Percentiles rank a stretch among this genome's conserved stretches.
phyloP scores from a whole-genome alignment of 345 rosid species.

The Pistacia integerrima region DNA sequence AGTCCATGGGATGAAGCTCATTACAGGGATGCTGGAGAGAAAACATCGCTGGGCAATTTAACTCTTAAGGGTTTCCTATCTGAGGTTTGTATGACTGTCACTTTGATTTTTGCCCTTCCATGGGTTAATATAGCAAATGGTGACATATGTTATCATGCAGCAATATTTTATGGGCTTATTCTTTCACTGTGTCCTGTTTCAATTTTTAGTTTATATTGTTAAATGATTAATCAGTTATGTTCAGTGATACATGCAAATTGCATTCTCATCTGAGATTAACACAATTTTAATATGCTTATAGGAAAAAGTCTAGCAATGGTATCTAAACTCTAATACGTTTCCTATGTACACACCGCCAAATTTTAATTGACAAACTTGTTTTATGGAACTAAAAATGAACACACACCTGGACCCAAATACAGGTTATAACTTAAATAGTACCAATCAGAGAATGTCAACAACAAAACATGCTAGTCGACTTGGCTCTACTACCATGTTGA shows the following conservation, averaged over 20 bases:
- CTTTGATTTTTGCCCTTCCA: neutral
- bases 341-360: too few relatives aligned
- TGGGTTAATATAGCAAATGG: neutral
- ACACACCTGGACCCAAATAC: too few relatives aligned
- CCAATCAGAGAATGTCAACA: too few relatives aligned
- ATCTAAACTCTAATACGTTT: too few relatives aligned
- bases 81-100: slow-evolving; percentile 48
- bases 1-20: slow-evolving; percentile 78
- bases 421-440: too few relatives aligned
- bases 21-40: slow-evolving; percentile 69
- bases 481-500: too few relatives aligned
- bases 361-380: too few relatives aligned
- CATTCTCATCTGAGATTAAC: neutral
- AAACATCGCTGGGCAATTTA: slow-evolving; percentile 56
- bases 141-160: neutral
- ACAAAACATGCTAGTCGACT: too few relatives aligned
- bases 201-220: slow-evolving; percentile 3
- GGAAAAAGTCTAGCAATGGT: neutral
- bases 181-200: neutral
- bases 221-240: neutral
- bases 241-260: neutral
- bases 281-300: neutral
- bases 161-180: neutral
- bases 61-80: slow-evolving; percentile 70
- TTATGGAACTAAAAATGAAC: too few relatives aligned